Percentiles rank a stretch among this genome's conserved stretches.
Conservation (phyloP, 768 basidiomycete species). For the Dacryopinax primogenitus region DNA sequence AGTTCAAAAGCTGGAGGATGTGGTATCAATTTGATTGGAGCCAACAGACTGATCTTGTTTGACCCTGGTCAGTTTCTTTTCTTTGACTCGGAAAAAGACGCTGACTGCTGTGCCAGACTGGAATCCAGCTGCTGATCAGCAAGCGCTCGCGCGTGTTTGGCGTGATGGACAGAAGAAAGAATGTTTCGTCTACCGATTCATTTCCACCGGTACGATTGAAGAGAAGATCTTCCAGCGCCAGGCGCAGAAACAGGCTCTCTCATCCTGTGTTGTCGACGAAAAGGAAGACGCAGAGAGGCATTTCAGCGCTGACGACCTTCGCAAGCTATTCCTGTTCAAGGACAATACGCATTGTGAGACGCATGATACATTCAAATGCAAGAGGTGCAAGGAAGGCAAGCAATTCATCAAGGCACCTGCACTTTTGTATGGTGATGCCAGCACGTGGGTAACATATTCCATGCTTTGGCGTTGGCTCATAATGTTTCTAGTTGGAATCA, state of each 20-base stretch:
- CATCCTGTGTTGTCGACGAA: constrained; percentile 96
- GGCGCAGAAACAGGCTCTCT: constrained; percentile 88
- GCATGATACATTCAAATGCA: constrained; percentile 97
- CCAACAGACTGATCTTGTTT: constrained; percentile 88
- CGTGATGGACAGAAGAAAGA: constrained; percentile 99
- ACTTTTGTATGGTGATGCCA: constrained; percentile 87
- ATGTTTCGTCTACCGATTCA: constrained; percentile 99
- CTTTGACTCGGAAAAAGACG: not conserved
- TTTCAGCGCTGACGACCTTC: constrained; percentile 77
- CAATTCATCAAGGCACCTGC: constrained; percentile 74
- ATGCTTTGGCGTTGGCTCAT: constrained; percentile 10
- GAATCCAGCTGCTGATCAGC: constrained; percentile 98
- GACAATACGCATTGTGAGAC: constrained; percentile 80
- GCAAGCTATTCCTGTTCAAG: constrained; percentile 86
- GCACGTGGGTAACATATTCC: constrained; percentile 56
- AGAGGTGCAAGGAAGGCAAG: constrained; percentile 73
- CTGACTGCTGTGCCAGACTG: constrained; percentile 49
- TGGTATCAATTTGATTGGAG: constrained; percentile 93
- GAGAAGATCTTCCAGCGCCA: constrained; percentile 99
- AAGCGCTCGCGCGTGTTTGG: constrained; percentile 97
- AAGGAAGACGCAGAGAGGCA: constrained; percentile 92
- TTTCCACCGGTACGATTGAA: constrained; percentile 92
- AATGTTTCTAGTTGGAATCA: constrained; percentile 75
- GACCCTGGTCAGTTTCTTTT: constrained; percentile 58
- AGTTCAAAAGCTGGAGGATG: constrained; percentile 95